phyloP scores from a whole-genome alignment of 306 rosid species.

The Pueraria montana region DNA sequence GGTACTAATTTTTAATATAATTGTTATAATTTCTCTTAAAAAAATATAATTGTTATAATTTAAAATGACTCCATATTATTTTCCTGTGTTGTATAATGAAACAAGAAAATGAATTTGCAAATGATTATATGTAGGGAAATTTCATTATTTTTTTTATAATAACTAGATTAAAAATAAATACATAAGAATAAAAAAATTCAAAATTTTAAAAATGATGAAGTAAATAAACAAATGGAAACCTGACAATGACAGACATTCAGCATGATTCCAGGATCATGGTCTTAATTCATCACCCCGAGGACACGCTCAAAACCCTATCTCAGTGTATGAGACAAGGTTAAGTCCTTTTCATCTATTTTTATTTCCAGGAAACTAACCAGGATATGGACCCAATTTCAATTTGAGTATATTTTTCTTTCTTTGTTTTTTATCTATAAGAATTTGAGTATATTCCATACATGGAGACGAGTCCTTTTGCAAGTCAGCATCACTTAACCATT shows the following conservation, averaged over 20 bases:
- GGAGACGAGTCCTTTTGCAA: background rate
- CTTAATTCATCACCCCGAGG: slow-evolving; percentile 39
- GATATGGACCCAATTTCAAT: background rate
- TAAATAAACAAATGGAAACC: background rate
- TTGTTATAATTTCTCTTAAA: no score
- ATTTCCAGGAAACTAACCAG: background rate
- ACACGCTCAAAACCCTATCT: background rate
- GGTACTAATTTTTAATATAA: background rate
- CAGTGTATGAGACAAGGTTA: background rate
- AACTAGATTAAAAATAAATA: background rate
- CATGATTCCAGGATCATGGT: slow-evolving; percentile 52
- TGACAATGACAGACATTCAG: slow-evolving; percentile 52
- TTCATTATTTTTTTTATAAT: background rate
- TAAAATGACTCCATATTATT: background rate
- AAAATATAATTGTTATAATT: no score
- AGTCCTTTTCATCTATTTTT: slow-evolving; percentile 23
- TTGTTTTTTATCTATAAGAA: background rate
- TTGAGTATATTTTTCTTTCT: background rate
- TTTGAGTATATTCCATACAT: background rate
- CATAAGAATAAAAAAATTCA: background rate
- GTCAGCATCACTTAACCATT: background rate
- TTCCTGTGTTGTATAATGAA: background rate
- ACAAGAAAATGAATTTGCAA: background rate
- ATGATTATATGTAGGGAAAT: background rate
- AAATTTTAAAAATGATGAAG: background rate